Percentiles rank a stretch among this genome's conserved stretches.
These are phyloP conservation scores for Plasmodium billcollinsi DNA, from an alignment of 169 alveolate genomes.

Conservation along the genomic window DNA sequence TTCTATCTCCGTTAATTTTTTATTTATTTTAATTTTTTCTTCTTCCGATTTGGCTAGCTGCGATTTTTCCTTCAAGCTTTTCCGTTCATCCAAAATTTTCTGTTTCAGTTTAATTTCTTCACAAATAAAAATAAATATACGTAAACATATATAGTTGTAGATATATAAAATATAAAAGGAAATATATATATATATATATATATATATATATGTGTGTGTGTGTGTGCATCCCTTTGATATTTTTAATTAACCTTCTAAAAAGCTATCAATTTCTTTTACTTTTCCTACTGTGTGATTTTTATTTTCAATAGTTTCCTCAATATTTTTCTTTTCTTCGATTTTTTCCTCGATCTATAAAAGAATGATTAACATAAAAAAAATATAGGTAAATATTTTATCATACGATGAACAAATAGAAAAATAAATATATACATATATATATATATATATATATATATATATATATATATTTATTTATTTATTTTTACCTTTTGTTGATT, in stretches of 20 bases:
- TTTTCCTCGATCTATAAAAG: slow-evolving; percentile 22
- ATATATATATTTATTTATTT: not conserved
- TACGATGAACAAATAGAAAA: not conserved
- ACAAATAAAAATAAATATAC: slow-evolving; percentile 16
- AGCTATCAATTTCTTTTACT: slow-evolving; percentile 83
- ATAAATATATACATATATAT: not conserved
- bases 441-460: slow-evolving; percentile 11
- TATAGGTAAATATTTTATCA: not conserved
- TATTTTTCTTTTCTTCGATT: slow-evolving; percentile 42
- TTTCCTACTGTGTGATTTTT: slow-evolving; percentile 34
- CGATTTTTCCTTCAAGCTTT: slow-evolving; percentile 40
- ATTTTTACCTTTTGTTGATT: slow-evolving; percentile 21
- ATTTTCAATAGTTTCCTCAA: slow-evolving; percentile 28
- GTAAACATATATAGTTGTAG: not conserved
- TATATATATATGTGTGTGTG: not conserved
- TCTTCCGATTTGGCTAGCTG: slow-evolving; percentile 80
- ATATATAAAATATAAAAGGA: slow-evolving; percentile 3
- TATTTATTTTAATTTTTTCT: slow-evolving; percentile 78
- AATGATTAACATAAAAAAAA: not conserved
- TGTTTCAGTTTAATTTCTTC: slow-evolving; percentile 62
- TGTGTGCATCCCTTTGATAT: not conserved
- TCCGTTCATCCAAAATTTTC: slow-evolving; percentile 72
- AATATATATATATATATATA: slow-evolving; percentile 19
- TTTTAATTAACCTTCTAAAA: slow-evolving; percentile 80
- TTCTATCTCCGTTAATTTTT: slow-evolving; percentile 68